Percentiles rank a stretch among this genome's conserved stretches.
These are phyloP conservation scores for Teunomyces pallodes DNA, from an alignment of 805 yeast species.

Conservation along the genomic window DNA sequence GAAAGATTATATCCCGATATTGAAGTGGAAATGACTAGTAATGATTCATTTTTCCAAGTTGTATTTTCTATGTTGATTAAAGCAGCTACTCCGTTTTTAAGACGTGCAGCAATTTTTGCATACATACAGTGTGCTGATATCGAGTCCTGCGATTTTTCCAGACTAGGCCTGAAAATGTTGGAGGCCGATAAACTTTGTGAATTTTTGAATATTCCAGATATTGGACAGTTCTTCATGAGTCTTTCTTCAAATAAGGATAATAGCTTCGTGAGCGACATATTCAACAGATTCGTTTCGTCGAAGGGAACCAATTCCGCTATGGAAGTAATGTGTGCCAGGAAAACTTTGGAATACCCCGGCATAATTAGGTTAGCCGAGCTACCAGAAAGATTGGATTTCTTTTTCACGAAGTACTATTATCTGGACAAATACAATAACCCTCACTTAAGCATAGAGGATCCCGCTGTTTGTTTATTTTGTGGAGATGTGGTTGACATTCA, in stretches of 20 bases:
- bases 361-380: conserved; percentile 56
- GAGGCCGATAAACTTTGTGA: conserved; percentile 57
- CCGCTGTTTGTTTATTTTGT: conserved; percentile 86
- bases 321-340: conserved; percentile 14
- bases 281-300: conserved; percentile 20
- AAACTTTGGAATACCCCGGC: conserved; percentile 61
- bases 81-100: conserved; percentile 59
- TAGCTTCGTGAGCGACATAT: conserved; percentile 25
- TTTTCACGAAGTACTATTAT: conserved; percentile 61
- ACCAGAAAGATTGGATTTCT: conserved; percentile 64
- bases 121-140: conserved; percentile 51
- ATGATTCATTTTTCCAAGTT: conserved; percentile 33
- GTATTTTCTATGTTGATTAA: conserved; percentile 56
- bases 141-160: conserved; percentile 21
- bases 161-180: conserved; percentile 17
- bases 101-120: conserved; percentile 59
- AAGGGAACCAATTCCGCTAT: conserved; percentile 2
- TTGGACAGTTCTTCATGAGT: conserved; percentile 17
- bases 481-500: conserved; percentile 70
- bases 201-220: conserved; percentile 46
- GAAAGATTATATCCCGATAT: conserved; percentile 17
- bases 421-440: conserved; percentile 42
- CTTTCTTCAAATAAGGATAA: background rate
- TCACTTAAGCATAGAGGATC: conserved; percentile 51
- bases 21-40: conserved; percentile 11